A percentile compares a stretch with the other conserved stretches of the same genome.
These are phyloP conservation scores for Ogataea henricii DNA, from an alignment of 805 yeast species.

Conservation along the genomic window DNA sequence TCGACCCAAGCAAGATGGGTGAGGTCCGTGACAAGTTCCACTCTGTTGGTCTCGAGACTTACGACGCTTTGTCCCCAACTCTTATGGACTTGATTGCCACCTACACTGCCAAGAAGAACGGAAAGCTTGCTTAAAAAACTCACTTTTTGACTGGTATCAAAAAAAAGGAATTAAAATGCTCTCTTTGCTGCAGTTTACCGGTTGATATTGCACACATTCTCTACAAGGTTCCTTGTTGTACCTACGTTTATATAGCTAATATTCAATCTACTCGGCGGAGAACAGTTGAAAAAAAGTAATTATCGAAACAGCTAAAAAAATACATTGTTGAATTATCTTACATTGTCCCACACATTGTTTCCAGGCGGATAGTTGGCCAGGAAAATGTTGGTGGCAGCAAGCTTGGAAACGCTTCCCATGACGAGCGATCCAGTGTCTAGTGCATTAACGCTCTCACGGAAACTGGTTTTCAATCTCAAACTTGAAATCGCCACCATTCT, in stretches of 20 bases:
- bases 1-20: conserved; percentile 15
- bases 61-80: conserved; percentile 13
- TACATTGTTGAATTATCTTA: too few species aligned
- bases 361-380: not conserved
- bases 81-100: conserved; percentile 13
- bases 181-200: too few species aligned
- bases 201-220: not conserved
- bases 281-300: not conserved
- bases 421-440: not conserved
- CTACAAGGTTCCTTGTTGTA: not conserved
- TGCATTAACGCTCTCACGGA: not conserved
- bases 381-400: not conserved
- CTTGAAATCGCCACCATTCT: not conserved
- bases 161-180: not conserved
- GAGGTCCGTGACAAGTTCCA: conserved; percentile 15
- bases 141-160: not conserved
- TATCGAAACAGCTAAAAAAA: too few species aligned
- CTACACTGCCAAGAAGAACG: conserved; percentile 12
- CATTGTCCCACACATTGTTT: too few species aligned
- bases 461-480: not conserved
- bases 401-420: not conserved
- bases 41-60: conserved; percentile 13
- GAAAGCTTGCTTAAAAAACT: conserved; percentile 4
- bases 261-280: not conserved
- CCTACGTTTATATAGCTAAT: conserved; percentile 1